phyloP scores from a whole-genome alignment of 768 basidiomycete genomes.

The Piloderma croceum region DNA sequence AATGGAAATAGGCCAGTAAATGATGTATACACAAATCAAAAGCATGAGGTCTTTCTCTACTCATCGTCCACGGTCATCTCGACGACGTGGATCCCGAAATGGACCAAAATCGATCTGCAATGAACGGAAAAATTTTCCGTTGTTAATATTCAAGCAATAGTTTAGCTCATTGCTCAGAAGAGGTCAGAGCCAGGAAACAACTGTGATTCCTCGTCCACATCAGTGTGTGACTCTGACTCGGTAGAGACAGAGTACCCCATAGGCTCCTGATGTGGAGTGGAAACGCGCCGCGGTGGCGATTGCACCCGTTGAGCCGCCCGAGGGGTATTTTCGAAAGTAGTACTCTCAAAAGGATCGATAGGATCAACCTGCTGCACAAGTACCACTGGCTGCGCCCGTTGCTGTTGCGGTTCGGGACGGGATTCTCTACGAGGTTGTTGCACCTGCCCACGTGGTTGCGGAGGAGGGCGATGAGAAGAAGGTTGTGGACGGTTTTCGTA shows the following conservation, averaged over 20 bases:
- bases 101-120: too few species aligned
- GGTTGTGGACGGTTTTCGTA: conserved; percentile 29
- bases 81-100: too few species aligned
- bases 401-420: conserved; percentile 3
- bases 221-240: conserved; percentile 28
- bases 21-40: too few species aligned
- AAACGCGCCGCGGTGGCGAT: conserved; percentile 5
- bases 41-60: too few species aligned
- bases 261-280: not conserved
- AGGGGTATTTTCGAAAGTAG: conserved; percentile 5
- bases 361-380: conserved; percentile 3
- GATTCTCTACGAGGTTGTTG: conserved; percentile 11
- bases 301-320: conserved; percentile 10
- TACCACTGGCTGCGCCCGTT: conserved; percentile 5
- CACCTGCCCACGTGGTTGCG: conserved; percentile 11
- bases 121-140: too few species aligned
- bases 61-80: too few species aligned
- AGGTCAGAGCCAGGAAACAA: conserved; percentile 40
- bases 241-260: conserved; percentile 2
- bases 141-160: too few species aligned
- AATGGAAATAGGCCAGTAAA: too few species aligned
- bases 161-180: conserved; percentile 29
- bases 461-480: conserved; percentile 9
- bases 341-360: not conserved
- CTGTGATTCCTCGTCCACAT: conserved; percentile 28